Percentiles rank a stretch among this genome's conserved stretches.
Evolutionary conservation across 2,329 filamentous ascomycete genomes (phyloP).

Genomic region (Phyllosticta citribraziliensis): DNA sequence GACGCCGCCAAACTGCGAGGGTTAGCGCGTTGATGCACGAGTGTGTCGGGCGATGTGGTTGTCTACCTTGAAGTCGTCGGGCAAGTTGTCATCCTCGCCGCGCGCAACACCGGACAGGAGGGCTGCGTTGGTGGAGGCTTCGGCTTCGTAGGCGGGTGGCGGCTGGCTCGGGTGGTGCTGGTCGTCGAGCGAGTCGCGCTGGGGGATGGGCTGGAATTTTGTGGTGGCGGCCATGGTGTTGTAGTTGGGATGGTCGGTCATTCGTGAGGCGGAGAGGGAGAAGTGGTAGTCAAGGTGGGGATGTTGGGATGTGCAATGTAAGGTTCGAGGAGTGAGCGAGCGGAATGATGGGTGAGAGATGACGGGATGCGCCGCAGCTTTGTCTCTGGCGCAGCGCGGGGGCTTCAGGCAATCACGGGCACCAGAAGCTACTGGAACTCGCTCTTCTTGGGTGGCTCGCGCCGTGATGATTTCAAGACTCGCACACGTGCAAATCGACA

Average conservation of each 20-base stretch:
- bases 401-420: slow-evolving; percentile 3
- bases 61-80: slow-evolving; percentile 87
- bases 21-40: slow-evolving; percentile 3
- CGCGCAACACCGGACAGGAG: slow-evolving; percentile 58
- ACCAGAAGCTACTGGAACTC: slow-evolving; percentile 6
- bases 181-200: slow-evolving; percentile 64
- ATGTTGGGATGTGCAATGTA: not conserved
- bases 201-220: slow-evolving; percentile 75
- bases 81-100: slow-evolving; percentile 79
- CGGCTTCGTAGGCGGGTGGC: slow-evolving; percentile 68
- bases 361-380: slow-evolving; percentile 9
- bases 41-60: not conserved
- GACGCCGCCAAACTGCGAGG: slow-evolving; percentile 69
- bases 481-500: slow-evolving; percentile 4
- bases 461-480: not conserved
- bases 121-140: slow-evolving; percentile 45
- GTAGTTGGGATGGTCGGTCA: slow-evolving; percentile 3
- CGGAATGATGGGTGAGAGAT: not conserved
- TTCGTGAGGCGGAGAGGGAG: not conserved
- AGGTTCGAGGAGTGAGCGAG: not conserved
- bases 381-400: slow-evolving; percentile 2
- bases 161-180: slow-evolving; percentile 54
- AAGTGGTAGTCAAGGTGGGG: not conserved
- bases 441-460: not conserved
- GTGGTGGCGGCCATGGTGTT: slow-evolving; percentile 38